Evolutionary conservation across 2,329 filamentous ascomycete species (phyloP).

Genomic region (Ambrosiella cleistominuta): DNA sequence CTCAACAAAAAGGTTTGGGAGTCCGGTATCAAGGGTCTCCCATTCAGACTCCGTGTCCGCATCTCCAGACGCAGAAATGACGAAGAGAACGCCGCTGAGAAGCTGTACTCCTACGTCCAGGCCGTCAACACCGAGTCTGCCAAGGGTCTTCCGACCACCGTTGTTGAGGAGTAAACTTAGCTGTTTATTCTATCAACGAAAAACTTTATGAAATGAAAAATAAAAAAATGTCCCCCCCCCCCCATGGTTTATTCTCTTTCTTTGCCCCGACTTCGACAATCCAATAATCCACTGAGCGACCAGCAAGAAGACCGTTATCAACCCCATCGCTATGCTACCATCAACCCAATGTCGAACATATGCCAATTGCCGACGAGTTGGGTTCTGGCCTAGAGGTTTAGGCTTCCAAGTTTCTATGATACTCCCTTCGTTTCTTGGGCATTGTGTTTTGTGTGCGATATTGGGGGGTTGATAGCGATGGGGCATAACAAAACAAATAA

Average conservation of each 20-base stretch:
- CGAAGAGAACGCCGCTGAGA: conserved; percentile 98
- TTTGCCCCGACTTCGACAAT: conserved; percentile 3
- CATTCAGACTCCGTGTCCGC: conserved; percentile 91
- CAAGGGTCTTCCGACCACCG: conserved; percentile 87
- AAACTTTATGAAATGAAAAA: conserved; percentile 19
- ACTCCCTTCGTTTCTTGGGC: neutral
- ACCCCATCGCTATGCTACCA: neutral
- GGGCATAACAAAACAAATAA: neutral
- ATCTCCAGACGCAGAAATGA: conserved; percentile 99
- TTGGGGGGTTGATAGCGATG: neutral
- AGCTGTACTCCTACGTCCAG: conserved; percentile 99
- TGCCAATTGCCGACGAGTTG: neutral
- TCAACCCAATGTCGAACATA: neutral
- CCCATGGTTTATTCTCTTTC: conserved; percentile 7
- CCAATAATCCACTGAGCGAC: neutral
- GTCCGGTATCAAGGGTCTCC: conserved; percentile 94
- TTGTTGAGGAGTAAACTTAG: conserved; percentile 52
- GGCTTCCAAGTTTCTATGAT: neutral
- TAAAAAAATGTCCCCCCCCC: conserved; percentile 13
- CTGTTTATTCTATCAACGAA: conserved; percentile 15
- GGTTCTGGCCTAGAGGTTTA: too few relatives aligned
- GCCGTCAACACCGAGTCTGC: conserved; percentile 98
- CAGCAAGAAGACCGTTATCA: neutral
- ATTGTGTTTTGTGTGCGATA: neutral
- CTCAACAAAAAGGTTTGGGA: conserved; percentile 99